phyloP scores from a whole-genome alignment of 257 asterid species.

The Scutellaria galericulata region DNA sequence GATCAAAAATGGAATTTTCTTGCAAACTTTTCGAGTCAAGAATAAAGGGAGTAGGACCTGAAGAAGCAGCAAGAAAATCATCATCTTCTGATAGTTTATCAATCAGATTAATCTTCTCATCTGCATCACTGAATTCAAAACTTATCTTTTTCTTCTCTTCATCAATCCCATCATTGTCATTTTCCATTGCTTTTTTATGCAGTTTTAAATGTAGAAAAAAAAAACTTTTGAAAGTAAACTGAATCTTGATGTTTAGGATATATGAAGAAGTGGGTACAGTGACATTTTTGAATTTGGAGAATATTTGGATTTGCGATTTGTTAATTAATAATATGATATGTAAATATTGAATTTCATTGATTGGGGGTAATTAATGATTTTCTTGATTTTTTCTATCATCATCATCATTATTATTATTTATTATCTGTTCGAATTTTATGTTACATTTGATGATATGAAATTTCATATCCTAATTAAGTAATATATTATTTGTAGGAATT shows the following conservation, averaged over 20 bases:
- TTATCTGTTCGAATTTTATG: too few relatives aligned
- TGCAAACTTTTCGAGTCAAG: too few relatives aligned
- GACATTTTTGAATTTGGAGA: slow-evolving; percentile 25
- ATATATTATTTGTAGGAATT: too few relatives aligned
- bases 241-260: background rate
- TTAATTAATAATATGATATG: background rate
- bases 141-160: slow-evolving; percentile 37
- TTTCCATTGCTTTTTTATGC: slow-evolving; percentile 28
- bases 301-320: background rate
- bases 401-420: too few relatives aligned
- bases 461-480: too few relatives aligned
- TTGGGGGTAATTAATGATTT: slow-evolving; percentile 17
- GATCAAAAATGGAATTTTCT: slow-evolving; percentile 19
- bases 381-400: background rate
- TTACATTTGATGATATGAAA: too few relatives aligned
- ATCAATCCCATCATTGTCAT: slow-evolving; percentile 23
- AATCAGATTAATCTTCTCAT: slow-evolving; percentile 57
- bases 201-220: background rate
- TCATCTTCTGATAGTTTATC: slow-evolving; percentile 60
- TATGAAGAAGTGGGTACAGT: background rate
- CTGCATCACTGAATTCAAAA: slow-evolving; percentile 43
- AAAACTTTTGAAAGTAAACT: background rate
- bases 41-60: too few relatives aligned
- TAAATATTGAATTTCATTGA: background rate
- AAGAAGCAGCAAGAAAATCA: slow-evolving; percentile 54